Percentiles rank a stretch among this genome's conserved stretches.
These are phyloP conservation scores for Lachancea thermotolerans DNA, from an alignment of 805 yeast genomes.

Conservation along the genomic window DNA sequence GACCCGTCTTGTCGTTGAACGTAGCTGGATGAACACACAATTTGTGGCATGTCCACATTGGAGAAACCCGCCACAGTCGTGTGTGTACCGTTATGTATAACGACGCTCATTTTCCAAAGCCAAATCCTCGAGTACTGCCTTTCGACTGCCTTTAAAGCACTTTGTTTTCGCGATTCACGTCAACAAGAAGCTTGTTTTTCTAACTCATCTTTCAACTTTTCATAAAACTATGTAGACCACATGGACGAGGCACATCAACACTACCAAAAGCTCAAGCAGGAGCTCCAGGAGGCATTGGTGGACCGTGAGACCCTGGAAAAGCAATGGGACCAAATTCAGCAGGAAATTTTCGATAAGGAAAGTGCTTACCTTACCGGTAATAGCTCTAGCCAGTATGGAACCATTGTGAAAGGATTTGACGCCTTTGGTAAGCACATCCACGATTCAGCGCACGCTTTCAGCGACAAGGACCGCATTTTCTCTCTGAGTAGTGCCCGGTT, in stretches of 20 bases:
- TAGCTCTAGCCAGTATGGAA: constrained; percentile 37
- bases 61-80: constrained; percentile 68
- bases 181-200: neutral
- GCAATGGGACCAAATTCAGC: constrained; percentile 59
- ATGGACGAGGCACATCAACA: constrained; percentile 33
- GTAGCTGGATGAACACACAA: constrained; percentile 53
- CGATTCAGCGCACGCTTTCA: constrained; percentile 31
- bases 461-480: constrained; percentile 76
- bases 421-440: constrained; percentile 51
- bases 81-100: constrained; percentile 62
- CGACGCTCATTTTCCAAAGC: constrained; percentile 40
- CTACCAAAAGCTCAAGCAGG: constrained; percentile 60
- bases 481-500: constrained; percentile 67
- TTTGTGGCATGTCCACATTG: constrained; percentile 53
- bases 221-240: neutral
- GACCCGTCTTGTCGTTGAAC: constrained; percentile 29
- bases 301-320: constrained; percentile 61
- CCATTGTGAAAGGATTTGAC: constrained; percentile 88
- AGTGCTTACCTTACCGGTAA: constrained; percentile 55
- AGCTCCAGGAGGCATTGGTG: constrained; percentile 55
- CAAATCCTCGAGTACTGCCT: constrained; percentile 32
- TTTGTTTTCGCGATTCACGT: neutral
- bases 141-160: constrained; percentile 5
- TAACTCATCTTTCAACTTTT: neutral
- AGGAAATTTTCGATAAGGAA: constrained; percentile 71